Conservation (phyloP, 2,329 filamentous ascomycete species). For the Colletotrichum graminicola region DNA sequence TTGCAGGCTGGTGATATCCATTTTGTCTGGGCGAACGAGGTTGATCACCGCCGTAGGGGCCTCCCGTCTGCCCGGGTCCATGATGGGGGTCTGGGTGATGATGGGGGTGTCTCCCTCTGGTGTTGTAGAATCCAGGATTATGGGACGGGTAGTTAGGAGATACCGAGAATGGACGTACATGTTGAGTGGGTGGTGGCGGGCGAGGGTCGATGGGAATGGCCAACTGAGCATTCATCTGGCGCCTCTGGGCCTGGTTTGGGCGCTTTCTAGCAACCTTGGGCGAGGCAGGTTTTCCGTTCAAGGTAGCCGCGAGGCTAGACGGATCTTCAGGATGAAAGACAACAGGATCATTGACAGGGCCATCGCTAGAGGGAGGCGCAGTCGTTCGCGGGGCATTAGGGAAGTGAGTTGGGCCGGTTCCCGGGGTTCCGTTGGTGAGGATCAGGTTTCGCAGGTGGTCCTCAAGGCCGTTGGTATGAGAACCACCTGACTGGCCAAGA, state of each 20-base stretch:
- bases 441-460: conserved; percentile 71
- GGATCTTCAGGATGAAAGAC: not conserved
- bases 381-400: conserved; percentile 33
- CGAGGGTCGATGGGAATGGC: conserved; percentile 67
- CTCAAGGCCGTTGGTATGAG: conserved; percentile 62
- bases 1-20: conserved; percentile 43
- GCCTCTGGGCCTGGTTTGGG: conserved; percentile 72
- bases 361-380: conserved; percentile 19
- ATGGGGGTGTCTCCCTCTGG: conserved; percentile 12
- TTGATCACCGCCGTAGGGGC: conserved; percentile 15
- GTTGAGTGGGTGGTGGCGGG: conserved; percentile 46
- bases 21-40: conserved; percentile 46
- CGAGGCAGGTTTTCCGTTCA: conserved; percentile 52
- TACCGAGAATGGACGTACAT: conserved; percentile 44
- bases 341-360: not conserved
- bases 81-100: conserved; percentile 14
- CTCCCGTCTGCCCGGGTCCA: conserved; percentile 14
- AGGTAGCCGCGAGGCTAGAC: conserved; percentile 44
- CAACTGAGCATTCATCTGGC: conserved; percentile 72
- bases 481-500: conserved; percentile 49
- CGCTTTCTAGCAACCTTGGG: conserved; percentile 60
- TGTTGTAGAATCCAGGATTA: conserved; percentile 14
- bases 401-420: conserved; percentile 43
- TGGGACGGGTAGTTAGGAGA: conserved; percentile 48
- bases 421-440: conserved; percentile 61